Percentiles rank a stretch among this genome's conserved stretches.
These are phyloP conservation scores for Ascochyta lentis DNA, from an alignment of 2,329 filamentous ascomycete genomes.

Conservation along the genomic window DNA sequence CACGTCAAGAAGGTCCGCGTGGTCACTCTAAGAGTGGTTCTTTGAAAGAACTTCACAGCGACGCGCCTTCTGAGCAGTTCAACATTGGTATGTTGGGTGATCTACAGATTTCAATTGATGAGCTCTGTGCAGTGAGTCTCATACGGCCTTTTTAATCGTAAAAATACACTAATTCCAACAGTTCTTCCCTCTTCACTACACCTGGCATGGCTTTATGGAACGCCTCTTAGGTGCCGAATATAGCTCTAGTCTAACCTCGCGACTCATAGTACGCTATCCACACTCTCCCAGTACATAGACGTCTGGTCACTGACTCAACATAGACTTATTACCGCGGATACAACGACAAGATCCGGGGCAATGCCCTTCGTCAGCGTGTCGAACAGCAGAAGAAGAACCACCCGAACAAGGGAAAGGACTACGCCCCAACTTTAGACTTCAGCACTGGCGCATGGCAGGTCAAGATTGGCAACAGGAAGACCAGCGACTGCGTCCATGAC, in stretches of 20 bases:
- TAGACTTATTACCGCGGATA: not conserved
- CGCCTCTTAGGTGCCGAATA: not conserved
- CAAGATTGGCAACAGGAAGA: not conserved
- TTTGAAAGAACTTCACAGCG: not conserved
- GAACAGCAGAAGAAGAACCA: not conserved
- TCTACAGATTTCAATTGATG: not conserved
- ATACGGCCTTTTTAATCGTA: not conserved
- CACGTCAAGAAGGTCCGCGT: not conserved
- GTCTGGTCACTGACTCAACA: not conserved
- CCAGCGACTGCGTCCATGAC: not conserved
- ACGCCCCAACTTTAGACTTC: not conserved
- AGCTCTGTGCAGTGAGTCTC: not conserved
- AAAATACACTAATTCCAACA: not conserved
- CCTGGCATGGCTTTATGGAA: not conserved
- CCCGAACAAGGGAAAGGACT: not conserved
- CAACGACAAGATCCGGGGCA: not conserved
- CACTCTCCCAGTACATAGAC: too few relatives aligned
- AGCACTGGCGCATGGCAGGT: not conserved
- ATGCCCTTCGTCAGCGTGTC: not conserved
- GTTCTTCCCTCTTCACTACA: not conserved
- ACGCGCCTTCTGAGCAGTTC: not conserved
- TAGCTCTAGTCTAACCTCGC: not conserved
- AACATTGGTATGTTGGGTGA: not conserved
- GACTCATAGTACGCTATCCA: not conserved
- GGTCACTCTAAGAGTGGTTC: not conserved